Evolutionary conservation across 2,329 filamentous ascomycete species (phyloP), one percentile per base, ranked within the genome.

Genomic region (Fusarium penzigii): DNA sequence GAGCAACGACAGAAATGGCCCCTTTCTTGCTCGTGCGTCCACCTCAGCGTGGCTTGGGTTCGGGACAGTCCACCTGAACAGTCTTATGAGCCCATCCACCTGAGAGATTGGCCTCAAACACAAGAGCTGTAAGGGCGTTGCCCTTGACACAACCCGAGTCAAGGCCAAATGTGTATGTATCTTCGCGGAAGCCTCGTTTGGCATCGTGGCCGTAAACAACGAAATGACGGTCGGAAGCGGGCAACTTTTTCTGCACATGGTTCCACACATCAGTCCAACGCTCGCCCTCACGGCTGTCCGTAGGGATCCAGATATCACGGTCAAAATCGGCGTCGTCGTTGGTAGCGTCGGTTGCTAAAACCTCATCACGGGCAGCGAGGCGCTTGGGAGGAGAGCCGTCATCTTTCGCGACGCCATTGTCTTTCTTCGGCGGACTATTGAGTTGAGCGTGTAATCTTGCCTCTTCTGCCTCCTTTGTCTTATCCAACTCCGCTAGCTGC

Each of bases 181-280:
- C 64, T 53, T 77, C 60, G 32, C 64, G 66, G 45, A 95, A 79
- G 0, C 91, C 92, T 3, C 75, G 74, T 64, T 86, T 86, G 17
- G 90, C 83, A 68, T 97, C 90, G 68, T 97, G 93, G 6, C 92
- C 92, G 70, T 96, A 97, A 51, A 96, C 80, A 39, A 96, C 87
- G 1, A 89, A 90, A 39, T 77, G 82, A 10, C 81, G 76, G 29
- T 71, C 59, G 12, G 56, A 44, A 29, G 64, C 56, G 42, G 52
- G 55, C 2, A 68, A 52, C 25, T 65, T 64, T 48, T 68, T 68
- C 62, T 86, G 80, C 51, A 71, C 69, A 49, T 72, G 72, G 64
- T 85, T 80, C 84, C 84, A 87, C 8, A 74, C 72, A 62, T 86
- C 81, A 46, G 84, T 79, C 90, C 90, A 95, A 13, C 81, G 80